Conservation (phyloP, 2,329 filamentous ascomycete species). For the Pyrenochaeta sp. region DNA sequence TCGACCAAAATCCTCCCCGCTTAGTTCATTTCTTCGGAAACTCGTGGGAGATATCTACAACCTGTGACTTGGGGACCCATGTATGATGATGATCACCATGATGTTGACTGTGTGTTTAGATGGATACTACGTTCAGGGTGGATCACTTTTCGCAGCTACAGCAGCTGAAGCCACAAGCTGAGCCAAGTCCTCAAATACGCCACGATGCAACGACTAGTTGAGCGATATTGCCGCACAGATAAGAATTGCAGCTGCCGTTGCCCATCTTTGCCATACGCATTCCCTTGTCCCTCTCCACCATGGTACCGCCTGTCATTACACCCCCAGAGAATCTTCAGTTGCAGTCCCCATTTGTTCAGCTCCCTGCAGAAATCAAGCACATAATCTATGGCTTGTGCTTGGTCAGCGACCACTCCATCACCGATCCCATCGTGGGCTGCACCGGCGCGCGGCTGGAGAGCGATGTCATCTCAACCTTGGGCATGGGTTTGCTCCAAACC, state of each 20-base stretch:
- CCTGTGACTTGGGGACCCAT: not conserved
- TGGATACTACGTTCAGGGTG: not conserved
- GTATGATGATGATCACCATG: not conserved
- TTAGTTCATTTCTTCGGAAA: not conserved
- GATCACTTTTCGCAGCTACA: not conserved
- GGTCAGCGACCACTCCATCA: conserved; percentile 31
- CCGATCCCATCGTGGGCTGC: conserved; percentile 27
- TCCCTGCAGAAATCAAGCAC: conserved; percentile 48
- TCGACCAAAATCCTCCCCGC: conserved; percentile 1
- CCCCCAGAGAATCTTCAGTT: conserved; percentile 34
- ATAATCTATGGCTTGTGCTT: conserved; percentile 43
- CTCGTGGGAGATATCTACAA: not conserved
- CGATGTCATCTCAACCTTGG: conserved; percentile 12
- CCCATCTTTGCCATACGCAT: not conserved
- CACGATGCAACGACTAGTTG: conserved; percentile 6
- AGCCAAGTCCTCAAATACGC: conserved; percentile 4
- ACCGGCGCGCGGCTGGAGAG: not conserved
- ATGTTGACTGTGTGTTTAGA: not conserved
- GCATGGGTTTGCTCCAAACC: conserved; percentile 45
- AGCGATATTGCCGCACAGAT: not conserved
- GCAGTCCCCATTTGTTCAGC: conserved; percentile 42
- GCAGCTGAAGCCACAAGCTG: not conserved
- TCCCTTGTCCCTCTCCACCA: conserved; percentile 3
- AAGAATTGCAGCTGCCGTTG: conserved; percentile 2
- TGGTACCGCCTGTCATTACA: conserved; percentile 17